These are phyloP conservation scores for Narthecium ossifragum DNA, from an alignment of 106 monocot genomes.

Conservation along the genomic window DNA sequence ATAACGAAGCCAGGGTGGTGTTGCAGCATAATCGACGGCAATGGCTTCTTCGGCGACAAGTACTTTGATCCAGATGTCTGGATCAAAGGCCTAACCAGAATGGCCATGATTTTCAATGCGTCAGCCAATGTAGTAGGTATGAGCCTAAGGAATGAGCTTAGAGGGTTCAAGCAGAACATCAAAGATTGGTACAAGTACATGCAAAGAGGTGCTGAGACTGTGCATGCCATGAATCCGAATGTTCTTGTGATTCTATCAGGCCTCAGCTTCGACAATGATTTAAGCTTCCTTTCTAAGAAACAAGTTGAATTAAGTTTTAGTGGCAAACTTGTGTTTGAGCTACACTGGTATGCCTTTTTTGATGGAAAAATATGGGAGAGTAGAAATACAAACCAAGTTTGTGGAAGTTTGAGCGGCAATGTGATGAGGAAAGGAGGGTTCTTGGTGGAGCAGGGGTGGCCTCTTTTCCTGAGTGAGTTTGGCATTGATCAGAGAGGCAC, in stretches of 20 bases:
- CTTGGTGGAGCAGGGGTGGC: constrained; percentile 40
- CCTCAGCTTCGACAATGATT: constrained; percentile 53
- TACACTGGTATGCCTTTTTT: constrained; percentile 81
- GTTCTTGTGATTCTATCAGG: constrained; percentile 66
- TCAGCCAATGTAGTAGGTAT: constrained; percentile 60
- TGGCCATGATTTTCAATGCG: constrained; percentile 55
- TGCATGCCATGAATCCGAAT: constrained; percentile 48
- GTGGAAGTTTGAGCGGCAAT: constrained; percentile 20
- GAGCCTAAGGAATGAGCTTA: constrained; percentile 82
- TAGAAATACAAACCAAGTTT: constrained; percentile 56
- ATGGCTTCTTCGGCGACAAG: constrained; percentile 84
- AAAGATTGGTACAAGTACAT: constrained; percentile 82
- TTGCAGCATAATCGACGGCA: constrained; percentile 64
- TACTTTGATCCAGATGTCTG: constrained; percentile 73
- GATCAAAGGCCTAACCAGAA: constrained; percentile 37
- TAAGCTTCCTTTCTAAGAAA: constrained; percentile 40
- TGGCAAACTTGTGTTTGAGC: constrained; percentile 61
- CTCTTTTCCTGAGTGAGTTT: constrained; percentile 63
- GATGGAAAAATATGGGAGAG: constrained; percentile 48
- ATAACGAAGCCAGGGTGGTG: constrained; percentile 75
- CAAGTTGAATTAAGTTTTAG: constrained; percentile 37
- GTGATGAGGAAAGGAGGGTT: constrained; percentile 37
- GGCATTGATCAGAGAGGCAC: constrained; percentile 50
- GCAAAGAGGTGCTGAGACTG: constrained; percentile 66
- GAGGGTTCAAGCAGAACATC: constrained; percentile 54